Percentiles rank a stretch among this genome's conserved stretches.
These are phyloP conservation scores for Aurifilum marmelostoma DNA, from an alignment of 2,329 filamentous ascomycete species.

Conservation along the genomic window DNA sequence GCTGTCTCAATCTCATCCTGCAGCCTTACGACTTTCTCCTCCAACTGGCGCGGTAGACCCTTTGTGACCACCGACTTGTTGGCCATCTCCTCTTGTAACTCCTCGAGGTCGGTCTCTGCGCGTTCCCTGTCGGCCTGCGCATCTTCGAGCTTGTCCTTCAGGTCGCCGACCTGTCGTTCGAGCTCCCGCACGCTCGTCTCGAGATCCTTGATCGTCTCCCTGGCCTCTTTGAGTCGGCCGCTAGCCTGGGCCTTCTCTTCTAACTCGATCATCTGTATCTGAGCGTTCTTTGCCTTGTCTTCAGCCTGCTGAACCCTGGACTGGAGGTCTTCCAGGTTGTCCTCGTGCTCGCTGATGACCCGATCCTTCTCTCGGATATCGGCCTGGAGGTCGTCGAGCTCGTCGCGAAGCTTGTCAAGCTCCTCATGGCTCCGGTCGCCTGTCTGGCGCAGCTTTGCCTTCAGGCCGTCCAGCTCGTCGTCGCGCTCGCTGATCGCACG, in stretches of 20 bases:
- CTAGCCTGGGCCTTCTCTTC: constrained; percentile 58
- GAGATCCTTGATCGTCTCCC: constrained; percentile 61
- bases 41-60: constrained; percentile 73
- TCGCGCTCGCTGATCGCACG: constrained; percentile 73
- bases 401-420: constrained; percentile 44
- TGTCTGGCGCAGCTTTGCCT: constrained; percentile 53
- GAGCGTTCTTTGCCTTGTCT: constrained; percentile 60
- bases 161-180: constrained; percentile 57
- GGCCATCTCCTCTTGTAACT: constrained; percentile 75
- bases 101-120: constrained; percentile 63
- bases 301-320: constrained; percentile 51
- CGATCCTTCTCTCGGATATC: constrained; percentile 61
- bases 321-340: constrained; percentile 57
- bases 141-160: constrained; percentile 57
- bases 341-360: constrained; percentile 58
- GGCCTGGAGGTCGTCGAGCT: constrained; percentile 60
- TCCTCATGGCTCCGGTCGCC: constrained; percentile 48
- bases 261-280: constrained; percentile 55
- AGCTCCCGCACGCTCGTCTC: constrained; percentile 58
- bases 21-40: constrained; percentile 69
- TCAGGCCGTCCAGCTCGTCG: constrained; percentile 72
- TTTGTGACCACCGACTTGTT: constrained; percentile 79
- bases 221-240: constrained; percentile 59
- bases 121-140: constrained; percentile 58
- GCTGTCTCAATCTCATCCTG: constrained; percentile 66